Evolutionary conservation across 2,329 filamentous ascomycete species (phyloP).

Genomic region (Tricladium varicosporioides): DNA sequence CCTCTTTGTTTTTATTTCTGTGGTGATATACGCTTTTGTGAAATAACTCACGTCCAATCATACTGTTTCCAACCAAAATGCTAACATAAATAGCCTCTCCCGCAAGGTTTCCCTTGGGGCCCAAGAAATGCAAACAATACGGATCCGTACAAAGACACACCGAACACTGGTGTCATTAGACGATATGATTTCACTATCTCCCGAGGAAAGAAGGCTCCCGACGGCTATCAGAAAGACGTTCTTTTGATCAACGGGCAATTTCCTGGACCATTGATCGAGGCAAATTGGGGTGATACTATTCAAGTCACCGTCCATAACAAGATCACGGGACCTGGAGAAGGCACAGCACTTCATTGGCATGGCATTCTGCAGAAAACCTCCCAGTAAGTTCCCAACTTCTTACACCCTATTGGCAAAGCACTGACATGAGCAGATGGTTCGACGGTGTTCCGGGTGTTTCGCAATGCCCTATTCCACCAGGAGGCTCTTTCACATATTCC

Average conservation of each 20-base stretch:
- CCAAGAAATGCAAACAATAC: neutral
- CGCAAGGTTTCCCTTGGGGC: neutral
- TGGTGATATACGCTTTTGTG: neutral
- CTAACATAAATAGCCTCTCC: neutral
- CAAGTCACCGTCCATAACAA: constrained; percentile 70
- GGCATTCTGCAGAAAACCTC: constrained; percentile 44
- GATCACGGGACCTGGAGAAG: constrained; percentile 44
- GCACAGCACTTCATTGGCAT: constrained; percentile 44
- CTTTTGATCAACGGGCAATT: constrained; percentile 37
- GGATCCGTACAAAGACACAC: neutral
- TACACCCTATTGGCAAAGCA: neutral
- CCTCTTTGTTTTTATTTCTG: neutral
- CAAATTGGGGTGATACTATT: constrained; percentile 41
- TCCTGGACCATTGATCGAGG: constrained; percentile 36
- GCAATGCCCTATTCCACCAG: constrained; percentile 65
- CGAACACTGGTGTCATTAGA: constrained; percentile 33
- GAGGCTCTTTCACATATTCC: constrained; percentile 28
- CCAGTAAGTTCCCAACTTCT: constrained; percentile 11
- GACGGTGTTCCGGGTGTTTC: constrained; percentile 47
- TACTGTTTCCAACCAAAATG: neutral
- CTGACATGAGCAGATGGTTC: constrained; percentile 25
- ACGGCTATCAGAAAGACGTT: constrained; percentile 51
- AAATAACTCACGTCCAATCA: too few relatives aligned
- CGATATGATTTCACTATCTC: constrained; percentile 33
- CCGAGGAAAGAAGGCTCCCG: constrained; percentile 33